Evolutionary conservation across 345 rosid genomes (phyloP).

Genomic region (Iberis pinnata): DNA sequence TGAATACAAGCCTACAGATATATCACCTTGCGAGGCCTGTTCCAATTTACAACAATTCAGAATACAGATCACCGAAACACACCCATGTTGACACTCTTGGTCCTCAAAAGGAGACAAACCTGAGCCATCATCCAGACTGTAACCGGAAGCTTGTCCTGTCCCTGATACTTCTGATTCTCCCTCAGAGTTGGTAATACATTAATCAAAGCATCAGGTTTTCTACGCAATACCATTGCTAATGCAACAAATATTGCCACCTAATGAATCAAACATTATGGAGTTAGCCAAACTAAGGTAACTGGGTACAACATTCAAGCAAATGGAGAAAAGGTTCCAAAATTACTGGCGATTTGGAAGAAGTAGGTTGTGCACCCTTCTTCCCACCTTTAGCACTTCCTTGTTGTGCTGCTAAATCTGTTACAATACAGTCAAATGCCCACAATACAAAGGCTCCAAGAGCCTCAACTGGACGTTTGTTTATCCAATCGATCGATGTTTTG

Average conservation of each 20-base stretch:
- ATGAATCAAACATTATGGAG: neutral
- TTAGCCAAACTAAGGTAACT: neutral
- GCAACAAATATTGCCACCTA: slow-evolving; percentile 78
- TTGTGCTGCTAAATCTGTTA: slow-evolving; percentile 48
- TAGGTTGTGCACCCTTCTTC: slow-evolving; percentile 47
- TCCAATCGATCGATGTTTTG: slow-evolving; percentile 68
- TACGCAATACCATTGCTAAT: slow-evolving; percentile 61
- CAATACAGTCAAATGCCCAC: slow-evolving; percentile 62
- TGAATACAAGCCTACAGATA: slow-evolving; percentile 53
- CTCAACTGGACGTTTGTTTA: slow-evolving; percentile 50
- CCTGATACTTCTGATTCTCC: slow-evolving; percentile 61
- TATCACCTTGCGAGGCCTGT: slow-evolving; percentile 60
- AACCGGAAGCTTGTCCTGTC: slow-evolving; percentile 70
- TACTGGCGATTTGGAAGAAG: slow-evolving; percentile 62
- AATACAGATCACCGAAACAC: neutral
- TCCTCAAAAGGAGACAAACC: slow-evolving; percentile 31
- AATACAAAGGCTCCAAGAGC: slow-evolving; percentile 52
- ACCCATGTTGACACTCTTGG: neutral
- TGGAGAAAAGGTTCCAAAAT: neutral
- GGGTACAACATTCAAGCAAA: neutral
- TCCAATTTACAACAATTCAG: slow-evolving; percentile 19
- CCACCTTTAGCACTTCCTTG: slow-evolving; percentile 46
- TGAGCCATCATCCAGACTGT: slow-evolving; percentile 67
- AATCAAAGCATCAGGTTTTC: slow-evolving; percentile 68
- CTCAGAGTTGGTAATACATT: slow-evolving; percentile 45